Percentiles rank a stretch among this genome's conserved stretches.
These are phyloP conservation scores for Fusarium tanahbumbuense DNA, from an alignment of 2,329 filamentous ascomycete species.

Conservation along the genomic window DNA sequence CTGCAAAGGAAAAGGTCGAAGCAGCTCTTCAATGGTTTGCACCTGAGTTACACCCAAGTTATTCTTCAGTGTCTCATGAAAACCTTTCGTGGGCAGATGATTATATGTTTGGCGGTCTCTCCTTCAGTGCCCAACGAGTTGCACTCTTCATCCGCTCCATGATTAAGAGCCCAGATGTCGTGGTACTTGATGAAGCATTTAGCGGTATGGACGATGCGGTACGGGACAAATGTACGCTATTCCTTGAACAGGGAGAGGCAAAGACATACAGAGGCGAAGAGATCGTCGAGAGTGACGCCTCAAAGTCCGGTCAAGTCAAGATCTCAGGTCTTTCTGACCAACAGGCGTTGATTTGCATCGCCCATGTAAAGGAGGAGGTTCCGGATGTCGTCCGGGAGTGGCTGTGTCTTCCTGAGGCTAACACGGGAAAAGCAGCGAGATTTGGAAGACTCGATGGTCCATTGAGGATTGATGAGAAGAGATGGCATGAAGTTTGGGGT, in stretches of 20 bases:
- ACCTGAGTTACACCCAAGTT: slow-evolving; percentile 74
- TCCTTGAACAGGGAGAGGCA: slow-evolving; percentile 74
- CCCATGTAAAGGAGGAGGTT: slow-evolving; percentile 90
- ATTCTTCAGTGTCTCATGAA: slow-evolving; percentile 41
- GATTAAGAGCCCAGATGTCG: slow-evolving; percentile 82
- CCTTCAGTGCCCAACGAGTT: slow-evolving; percentile 86
- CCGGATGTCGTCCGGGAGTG: slow-evolving; percentile 85
- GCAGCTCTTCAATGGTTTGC: slow-evolving; percentile 82
- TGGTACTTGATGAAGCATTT: slow-evolving; percentile 89
- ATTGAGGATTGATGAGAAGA: slow-evolving; percentile 64
- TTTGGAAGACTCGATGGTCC: slow-evolving; percentile 74
- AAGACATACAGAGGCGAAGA: slow-evolving; percentile 54
- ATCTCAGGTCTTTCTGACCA: slow-evolving; percentile 72
- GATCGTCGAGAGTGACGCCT: slow-evolving; percentile 60
- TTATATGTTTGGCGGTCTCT: slow-evolving; percentile 76
- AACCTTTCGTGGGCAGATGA: slow-evolving; percentile 73
- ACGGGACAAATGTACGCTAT: slow-evolving; percentile 87
- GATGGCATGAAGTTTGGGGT: slow-evolving; percentile 77
- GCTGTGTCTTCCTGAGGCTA: slow-evolving; percentile 85
- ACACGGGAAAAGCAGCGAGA: slow-evolving; percentile 68
- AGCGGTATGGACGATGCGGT: slow-evolving; percentile 85
- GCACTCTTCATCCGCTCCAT: slow-evolving; percentile 85
- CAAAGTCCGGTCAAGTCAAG: slow-evolving; percentile 58
- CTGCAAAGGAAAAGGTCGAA: slow-evolving; percentile 71
- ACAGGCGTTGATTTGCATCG: slow-evolving; percentile 92